Evolutionary conservation across 257 asterid genomes (phyloP), one percentile per base, ranked within the genome.

Genomic region (Solanum pennellii): DNA sequence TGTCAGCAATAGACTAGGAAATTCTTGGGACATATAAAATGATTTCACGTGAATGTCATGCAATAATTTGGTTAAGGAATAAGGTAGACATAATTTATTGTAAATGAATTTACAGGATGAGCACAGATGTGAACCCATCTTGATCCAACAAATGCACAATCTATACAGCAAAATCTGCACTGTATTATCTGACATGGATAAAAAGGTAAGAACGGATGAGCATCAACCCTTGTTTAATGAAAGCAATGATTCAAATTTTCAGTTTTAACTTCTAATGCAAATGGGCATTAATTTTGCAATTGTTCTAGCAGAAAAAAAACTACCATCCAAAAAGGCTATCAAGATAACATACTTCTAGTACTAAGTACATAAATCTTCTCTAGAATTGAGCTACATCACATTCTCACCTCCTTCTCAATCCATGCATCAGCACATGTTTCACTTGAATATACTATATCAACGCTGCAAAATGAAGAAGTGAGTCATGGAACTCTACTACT

Each of bases 381-480:
- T 49, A 42, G 25, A 52, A 52, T 87, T 68, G 83, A 79, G 86
- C 85, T 74, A n/a, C 49, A 74, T 80, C 83, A 87, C 45, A 83
- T 88, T 77, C 92, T 91, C 83, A 97, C 99, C 98, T 97, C 99
- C 92, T 95, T 95, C 94, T 97, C 99, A 80, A 97, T 97, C 98
- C 99, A 97, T 88, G 98, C 92, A 93, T 97, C 99, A 33, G 98
- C 99, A 86, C 96, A 94, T 87, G 98, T 94, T 93, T 95, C 98
- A 83, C 92, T 88, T 47, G 99, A 91, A 92, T 49, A 97, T 75
- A 97, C 94, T 39, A 95, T 72, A 91, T 97, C 99, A 83, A 97
- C 86, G 60, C 99, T 97, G 94, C 93, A 93, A 86, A 86, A 89
- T 56, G 27, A 91, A 85, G 71, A 52, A 83, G 79, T 89, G 29